These are phyloP conservation scores for barrel medic (Medicago truncatula) DNA, from an alignment of 306 rosid species.

Conservation along the genomic window MtrunA17r5.0-ANR NC_053049.1:5207501-5208000, in stretches of 20 bases:
- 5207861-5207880: background rate
- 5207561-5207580: background rate
- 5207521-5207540: background rate
- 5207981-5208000: background rate
- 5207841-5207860: conserved; percentile 22
- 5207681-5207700: background rate
- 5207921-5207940: background rate
- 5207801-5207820: background rate
- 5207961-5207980: conserved; percentile 6
- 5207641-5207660: conserved; percentile 3
- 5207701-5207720: conserved; percentile 20
- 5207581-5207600: background rate
- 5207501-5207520: too few relatives aligned
- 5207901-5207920: too few relatives aligned
- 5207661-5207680: background rate
- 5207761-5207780: too few relatives aligned
- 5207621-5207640: background rate
- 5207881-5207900: background rate
- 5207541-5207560: background rate
- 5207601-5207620: background rate
- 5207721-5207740: background rate
- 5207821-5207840: conserved; percentile 16
- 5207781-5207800: background rate
- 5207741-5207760: too few relatives aligned
- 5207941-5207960: background rate